Percentiles rank a stretch among this genome's conserved stretches.
phyloP scores from a whole-genome alignment of 805 yeast species.

The Grigorovia humatica region DNA sequence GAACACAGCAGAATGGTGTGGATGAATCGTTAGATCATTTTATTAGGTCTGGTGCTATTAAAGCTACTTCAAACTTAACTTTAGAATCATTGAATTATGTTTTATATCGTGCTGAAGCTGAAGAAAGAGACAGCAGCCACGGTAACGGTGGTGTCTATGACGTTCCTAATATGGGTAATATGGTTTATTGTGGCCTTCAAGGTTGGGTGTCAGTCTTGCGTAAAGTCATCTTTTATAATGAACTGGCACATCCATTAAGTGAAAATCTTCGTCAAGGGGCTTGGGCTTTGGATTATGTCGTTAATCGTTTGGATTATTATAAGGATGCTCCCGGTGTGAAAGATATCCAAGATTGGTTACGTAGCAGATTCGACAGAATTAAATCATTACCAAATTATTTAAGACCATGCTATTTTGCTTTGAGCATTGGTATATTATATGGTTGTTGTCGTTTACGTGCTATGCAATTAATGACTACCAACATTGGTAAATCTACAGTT shows the following conservation, averaged over 20 bases:
- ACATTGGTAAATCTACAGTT: conserved; percentile 49
- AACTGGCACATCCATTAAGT: conserved; percentile 76
- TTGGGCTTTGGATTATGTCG: conserved; percentile 82
- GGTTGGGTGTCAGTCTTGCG: conserved; percentile 78
- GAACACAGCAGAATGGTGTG: conserved; percentile 58
- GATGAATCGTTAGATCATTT: conserved; percentile 54
- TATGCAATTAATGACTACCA: conserved; percentile 41
- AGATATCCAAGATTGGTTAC: conserved; percentile 62
- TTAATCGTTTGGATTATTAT: conserved; percentile 51
- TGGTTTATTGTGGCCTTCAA: conserved; percentile 83
- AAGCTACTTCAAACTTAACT: conserved; percentile 52
- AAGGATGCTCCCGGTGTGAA: conserved; percentile 36
- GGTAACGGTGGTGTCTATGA: conserved; percentile 66
- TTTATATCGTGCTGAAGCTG: conserved; percentile 71
- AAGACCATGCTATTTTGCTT: conserved; percentile 78
- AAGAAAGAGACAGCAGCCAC: conserved; percentile 70
- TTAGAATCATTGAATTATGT: conserved; percentile 66
- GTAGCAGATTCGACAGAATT: conserved; percentile 50
- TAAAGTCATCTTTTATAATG: conserved; percentile 52
- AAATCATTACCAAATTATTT: conserved; percentile 65
- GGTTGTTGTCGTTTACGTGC: conserved; percentile 70
- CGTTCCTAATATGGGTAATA: conserved; percentile 62
- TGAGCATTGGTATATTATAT: conserved; percentile 73
- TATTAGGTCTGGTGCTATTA: conserved; percentile 66
- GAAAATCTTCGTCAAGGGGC: conserved; percentile 69